Evolutionary conservation across 495 filamentous ascomycete genomes (phyloP).

Genomic region (Lasiosphaeria ovina): DNA sequence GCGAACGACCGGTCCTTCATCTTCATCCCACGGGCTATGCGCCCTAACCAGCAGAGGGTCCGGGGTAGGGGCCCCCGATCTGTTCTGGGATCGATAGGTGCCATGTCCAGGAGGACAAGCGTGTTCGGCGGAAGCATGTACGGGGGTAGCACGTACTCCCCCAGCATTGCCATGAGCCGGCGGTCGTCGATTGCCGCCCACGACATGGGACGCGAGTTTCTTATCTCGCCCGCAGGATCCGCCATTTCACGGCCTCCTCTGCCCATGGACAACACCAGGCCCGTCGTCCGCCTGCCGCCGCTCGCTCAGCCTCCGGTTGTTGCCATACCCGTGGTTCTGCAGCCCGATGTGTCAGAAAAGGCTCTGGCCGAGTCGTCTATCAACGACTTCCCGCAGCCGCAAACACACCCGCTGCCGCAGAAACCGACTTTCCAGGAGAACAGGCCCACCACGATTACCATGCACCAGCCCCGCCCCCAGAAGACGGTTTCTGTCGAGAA

Average conservation of each 20-base stretch:
- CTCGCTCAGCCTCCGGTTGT: slow-evolving; percentile 44
- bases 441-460: slow-evolving; percentile 70
- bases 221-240: slow-evolving; percentile 77
- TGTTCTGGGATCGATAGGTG: slow-evolving; percentile 61
- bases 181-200: slow-evolving; percentile 83
- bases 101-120: slow-evolving; percentile 69
- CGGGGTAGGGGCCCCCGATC: slow-evolving; percentile 68
- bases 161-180: slow-evolving; percentile 89
- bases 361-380: slow-evolving; percentile 35
- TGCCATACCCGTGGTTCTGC: slow-evolving; percentile 20
- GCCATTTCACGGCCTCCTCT: slow-evolving; percentile 64
- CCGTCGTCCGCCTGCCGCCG: slow-evolving; percentile 84
- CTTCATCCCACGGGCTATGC: slow-evolving; percentile 91
- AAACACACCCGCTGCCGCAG: slow-evolving; percentile 61
- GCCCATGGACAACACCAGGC: slow-evolving; percentile 60
- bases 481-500: slow-evolving; percentile 92
- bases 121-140: slow-evolving; percentile 72
- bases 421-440: slow-evolving; percentile 78
- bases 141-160: slow-evolving; percentile 57
- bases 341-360: slow-evolving; percentile 18
- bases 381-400: slow-evolving; percentile 53
- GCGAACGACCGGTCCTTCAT: slow-evolving; percentile 89
- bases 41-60: slow-evolving; percentile 85
- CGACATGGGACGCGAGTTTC: slow-evolving; percentile 66
- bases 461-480: slow-evolving; percentile 95